Percentiles rank a stretch among this genome's conserved stretches.
phyloP scores from a whole-genome alignment of 2,329 filamentous ascomycete species.

The Chaetothyriales sp. region DNA sequence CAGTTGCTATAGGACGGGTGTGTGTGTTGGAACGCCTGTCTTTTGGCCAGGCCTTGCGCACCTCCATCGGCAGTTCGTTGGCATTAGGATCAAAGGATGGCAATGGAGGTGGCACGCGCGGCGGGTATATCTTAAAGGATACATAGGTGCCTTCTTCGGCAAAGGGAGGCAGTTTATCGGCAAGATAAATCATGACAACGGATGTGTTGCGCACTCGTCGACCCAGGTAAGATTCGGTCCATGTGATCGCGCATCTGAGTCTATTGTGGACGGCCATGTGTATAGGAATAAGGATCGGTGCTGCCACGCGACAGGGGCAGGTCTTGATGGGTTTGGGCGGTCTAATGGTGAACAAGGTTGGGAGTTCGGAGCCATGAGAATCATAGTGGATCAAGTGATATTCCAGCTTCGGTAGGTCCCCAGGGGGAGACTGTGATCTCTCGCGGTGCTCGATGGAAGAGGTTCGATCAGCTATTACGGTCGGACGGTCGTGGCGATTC shows the following conservation, averaged over 20 bases:
- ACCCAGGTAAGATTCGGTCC: conserved; percentile 5
- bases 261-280: conserved; percentile 9
- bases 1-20: conserved; percentile 1
- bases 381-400: conserved; percentile 9
- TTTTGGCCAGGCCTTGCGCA: neutral
- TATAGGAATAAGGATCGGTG: conserved; percentile 5
- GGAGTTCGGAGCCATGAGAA: conserved; percentile 5
- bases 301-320: neutral
- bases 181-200: conserved; percentile 6
- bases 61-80: neutral
- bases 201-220: conserved; percentile 4
- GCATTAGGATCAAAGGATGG: neutral
- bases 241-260: conserved; percentile 10
- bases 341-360: conserved; percentile 7
- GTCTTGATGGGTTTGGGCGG: conserved; percentile 2
- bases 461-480: neutral
- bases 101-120: neutral
- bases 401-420: neutral
- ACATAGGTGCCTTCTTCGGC: conserved; percentile 4
- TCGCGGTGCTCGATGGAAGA: neutral
- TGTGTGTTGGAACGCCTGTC: neutral
- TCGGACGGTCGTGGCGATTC: neutral
- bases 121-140: conserved; percentile 5
- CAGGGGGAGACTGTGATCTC: neutral
- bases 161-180: conserved; percentile 3